phyloP scores from a whole-genome alignment of 345 rosid genomes.

The Hibiscus tridactylites region DNA sequence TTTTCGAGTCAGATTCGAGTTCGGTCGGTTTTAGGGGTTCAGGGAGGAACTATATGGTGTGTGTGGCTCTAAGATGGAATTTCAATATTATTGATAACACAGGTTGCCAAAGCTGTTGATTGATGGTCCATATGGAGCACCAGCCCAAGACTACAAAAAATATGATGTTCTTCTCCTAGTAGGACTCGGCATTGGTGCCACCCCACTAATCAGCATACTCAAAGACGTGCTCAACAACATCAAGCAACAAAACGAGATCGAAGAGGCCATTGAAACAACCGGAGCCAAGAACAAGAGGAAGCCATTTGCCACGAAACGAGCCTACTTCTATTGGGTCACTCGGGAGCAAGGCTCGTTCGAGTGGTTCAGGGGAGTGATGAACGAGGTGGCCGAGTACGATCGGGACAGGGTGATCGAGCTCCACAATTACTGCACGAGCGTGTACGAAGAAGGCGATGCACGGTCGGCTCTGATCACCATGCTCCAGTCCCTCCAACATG shows the following conservation, averaged over 20 bases:
- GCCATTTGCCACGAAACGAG: slow-evolving; percentile 48
- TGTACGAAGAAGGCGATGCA: slow-evolving; percentile 82
- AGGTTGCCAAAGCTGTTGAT: slow-evolving; percentile 64
- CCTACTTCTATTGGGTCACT: slow-evolving; percentile 82
- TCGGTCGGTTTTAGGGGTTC: too few species aligned
- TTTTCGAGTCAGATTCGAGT: too few species aligned
- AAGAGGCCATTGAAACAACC: slow-evolving; percentile 25
- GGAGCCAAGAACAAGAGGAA: slow-evolving; percentile 25
- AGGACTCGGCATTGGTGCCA: slow-evolving; percentile 80
- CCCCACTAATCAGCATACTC: slow-evolving; percentile 71
- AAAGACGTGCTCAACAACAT: slow-evolving; percentile 75
- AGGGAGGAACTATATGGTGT: too few species aligned
- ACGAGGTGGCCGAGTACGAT: slow-evolving; percentile 64
- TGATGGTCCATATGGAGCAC: slow-evolving; percentile 83
- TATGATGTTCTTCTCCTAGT: slow-evolving; percentile 73
- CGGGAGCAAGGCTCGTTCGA: slow-evolving; percentile 79
- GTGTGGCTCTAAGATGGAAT: background rate
- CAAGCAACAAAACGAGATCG: slow-evolving; percentile 45
- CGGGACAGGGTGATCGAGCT: slow-evolving; percentile 53
- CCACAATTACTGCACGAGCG: slow-evolving; percentile 66
- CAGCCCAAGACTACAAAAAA: slow-evolving; percentile 70
- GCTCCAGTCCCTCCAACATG: slow-evolving; percentile 72
- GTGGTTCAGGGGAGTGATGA: slow-evolving; percentile 72
- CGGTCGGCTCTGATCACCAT: slow-evolving; percentile 68
- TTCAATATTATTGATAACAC: background rate